These are phyloP conservation scores for Pistacia vera DNA, from an alignment of 345 rosid genomes.

Conservation along the genomic window DNA sequence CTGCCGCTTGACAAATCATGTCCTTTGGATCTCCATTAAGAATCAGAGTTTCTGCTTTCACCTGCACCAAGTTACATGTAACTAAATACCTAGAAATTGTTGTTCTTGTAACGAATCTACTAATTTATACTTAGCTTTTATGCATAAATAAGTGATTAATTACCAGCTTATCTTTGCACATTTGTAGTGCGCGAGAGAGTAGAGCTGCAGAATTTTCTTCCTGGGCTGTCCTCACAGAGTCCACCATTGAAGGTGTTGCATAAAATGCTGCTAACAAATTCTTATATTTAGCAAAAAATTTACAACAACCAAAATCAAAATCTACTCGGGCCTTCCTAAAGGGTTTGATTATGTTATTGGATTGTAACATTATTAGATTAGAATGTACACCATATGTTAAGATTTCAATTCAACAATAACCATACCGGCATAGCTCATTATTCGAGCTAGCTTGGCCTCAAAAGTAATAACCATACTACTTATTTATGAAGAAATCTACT, in stretches of 20 bases:
- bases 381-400: too few relatives aligned
- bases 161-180: conserved; percentile 66
- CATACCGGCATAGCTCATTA: too few relatives aligned
- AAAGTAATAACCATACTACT: not conserved
- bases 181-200: conserved; percentile 56
- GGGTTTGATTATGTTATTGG: too few relatives aligned
- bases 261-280: conserved; percentile 33
- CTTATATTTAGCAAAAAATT: not conserved
- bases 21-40: conserved; percentile 79
- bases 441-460: too few relatives aligned
- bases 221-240: conserved; percentile 55
- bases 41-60: conserved; percentile 61
- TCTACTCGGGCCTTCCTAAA: not conserved
- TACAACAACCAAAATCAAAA: not conserved
- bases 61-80: conserved; percentile 26
- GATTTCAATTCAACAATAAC: too few relatives aligned
- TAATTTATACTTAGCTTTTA: too few relatives aligned
- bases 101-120: too few relatives aligned
- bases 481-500: not conserved
- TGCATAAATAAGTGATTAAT: not conserved
- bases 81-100: too few relatives aligned
- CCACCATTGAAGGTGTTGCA: conserved; percentile 34
- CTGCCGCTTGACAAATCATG: conserved; percentile 72
- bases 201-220: conserved; percentile 52
- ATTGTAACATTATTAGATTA: too few relatives aligned